Evolutionary conservation across 2,329 filamentous ascomycete species (phyloP), one percentile per base, ranked within the genome.

Genomic region (Phoma sp.): DNA sequence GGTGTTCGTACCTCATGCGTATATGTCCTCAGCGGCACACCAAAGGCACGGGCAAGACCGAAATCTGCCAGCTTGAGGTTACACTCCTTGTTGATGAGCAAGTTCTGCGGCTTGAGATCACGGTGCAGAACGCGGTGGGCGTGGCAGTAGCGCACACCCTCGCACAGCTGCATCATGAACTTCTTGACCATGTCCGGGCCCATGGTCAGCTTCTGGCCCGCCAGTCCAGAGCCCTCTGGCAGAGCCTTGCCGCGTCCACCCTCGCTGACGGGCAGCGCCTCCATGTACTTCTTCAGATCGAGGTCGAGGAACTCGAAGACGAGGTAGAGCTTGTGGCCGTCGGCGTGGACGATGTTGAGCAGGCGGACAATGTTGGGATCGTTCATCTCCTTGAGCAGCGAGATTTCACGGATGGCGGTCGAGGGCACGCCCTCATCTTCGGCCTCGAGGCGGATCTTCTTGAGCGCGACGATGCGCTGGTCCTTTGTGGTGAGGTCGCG

Each of bases 251-350:
- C 92, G 56, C 92, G 87, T 36, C 92, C 92, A 64, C 92, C 92
- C 70, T 96, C 90, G 70, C 84, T 88, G 55, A 94, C 87, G 4
- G 92, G 92, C 38, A 96, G 84, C 6, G 92, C 85, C 77, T 96
- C 92, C 92, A 96, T 96, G 78, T 96, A 96, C 77, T 96, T 96
- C 81, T 96, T 96, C 67, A 96, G 81, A 70, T 96, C 92, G 54
- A 94, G 83, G 71, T 96, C 92, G 64, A 96, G 88, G 77, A 91
- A 96, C 75, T 96, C 92, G 62, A 93, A 90, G 65, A 96, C 92
- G 43, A 96, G 88, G 77, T 96, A 96, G 45, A 96, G 86, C 80
- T 96, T 96, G 80, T 96, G 91, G 52, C 92, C 92, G 74, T 96
- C 93, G 71, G 92, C 91, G 76, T 96, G 92, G 47, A 96, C 92